Base-by-base conservation (phyloP, 169 alveolate species). In the Plasmodium ovale region DNA sequence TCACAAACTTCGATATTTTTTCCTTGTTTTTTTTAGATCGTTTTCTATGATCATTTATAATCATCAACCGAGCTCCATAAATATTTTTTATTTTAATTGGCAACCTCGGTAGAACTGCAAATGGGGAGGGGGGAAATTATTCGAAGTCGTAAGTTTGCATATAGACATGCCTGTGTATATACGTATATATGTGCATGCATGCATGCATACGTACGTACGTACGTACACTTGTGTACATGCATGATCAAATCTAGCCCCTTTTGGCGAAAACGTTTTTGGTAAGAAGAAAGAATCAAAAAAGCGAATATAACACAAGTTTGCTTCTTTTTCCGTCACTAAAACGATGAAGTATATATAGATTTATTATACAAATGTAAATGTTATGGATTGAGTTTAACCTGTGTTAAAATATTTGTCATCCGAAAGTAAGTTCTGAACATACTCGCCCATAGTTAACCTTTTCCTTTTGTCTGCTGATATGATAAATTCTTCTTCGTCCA, bases 351-450 rank as follows among this genome's bases (percentile, higher is more conserved):
- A n/a, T n/a, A n/a, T n/a, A n/a, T n/a, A n/a, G n/a, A n/a, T n/a
- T n/a, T n/a, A 16, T 54, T 54, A 16, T 16, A 7, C 19, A 10
- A 54, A 33, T 5, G 21, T 10, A n/a, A 47, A 21, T 33, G 31
- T 0, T 16, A 10, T 47, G 67, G 12, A 6, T 0, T 23, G 65
- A 33, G n/a, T 0, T 5, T 44, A 29, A 93, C 96, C 94, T 54
- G 95, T 93, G 70, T 88, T 92, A 73, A 91, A 93, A 65, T 93
- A 93, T 79, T 92, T 91, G 25, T 93, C 96, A 21, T 91, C 95
- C 37, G 92, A 82, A 39, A 93, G 31, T 51, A 93, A 87, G 16
- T 89, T 58, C 49, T 93, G 94, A 21, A 71, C 77, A 42, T 82
- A 93, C 56, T 92, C 94, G 12, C 96, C 96, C 37, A 93, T 87